Evolutionary conservation across 352 stramenopile species (phyloP), one percentile per base, ranked within the genome.

Genomic region (Phytophthora ramorum): DNA sequence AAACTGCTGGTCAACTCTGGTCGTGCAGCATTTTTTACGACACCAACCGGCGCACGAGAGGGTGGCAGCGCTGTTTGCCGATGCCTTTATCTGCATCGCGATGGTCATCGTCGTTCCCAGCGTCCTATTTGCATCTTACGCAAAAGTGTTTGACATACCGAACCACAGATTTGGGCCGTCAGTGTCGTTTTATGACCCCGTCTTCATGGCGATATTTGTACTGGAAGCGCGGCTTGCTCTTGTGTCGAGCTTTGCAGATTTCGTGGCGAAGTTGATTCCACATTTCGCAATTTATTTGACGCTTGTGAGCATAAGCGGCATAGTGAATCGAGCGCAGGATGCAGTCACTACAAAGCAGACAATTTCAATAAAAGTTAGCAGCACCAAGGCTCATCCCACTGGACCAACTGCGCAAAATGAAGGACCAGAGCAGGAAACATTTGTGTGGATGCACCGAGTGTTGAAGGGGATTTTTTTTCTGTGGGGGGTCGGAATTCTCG

Each of bases 1-100:
- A 44, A 82, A 85, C 48, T 79, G 68, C 59, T 90, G 81, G 81
- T 72, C 67, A 16, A 87, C 75, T 14, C 73, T 81, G 34, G 70
- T 77, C 26, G 55, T 69, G 1, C 71, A 86, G 53, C 69, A 86
- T 26, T 69, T 91, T 30, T n/a, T 58, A 5, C 35, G 35, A 41
- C 1, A 41, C 35, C 10, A 53, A 4, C 41, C 35, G 19, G 50
- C 35, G 7, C 41, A 41, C 26, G 57, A 47, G 10, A 38, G 45
- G 20, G 32, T 56, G 2, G 34, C 58, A 22, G 38, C 30, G n/a
- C 32, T 62, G 3, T 37, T n/a, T 4, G 43, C 43, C 0, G 54
- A 54, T 35, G 43, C 22, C 1, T 38, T 46, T 14, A 47, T 62
- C 34, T 62, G 30, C 12, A 44, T 53, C 12, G 19, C 16, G 2